Evolutionary conservation across 176 grass and related monocot species (phyloP).

Genomic region (Puya raimondii): DNA sequence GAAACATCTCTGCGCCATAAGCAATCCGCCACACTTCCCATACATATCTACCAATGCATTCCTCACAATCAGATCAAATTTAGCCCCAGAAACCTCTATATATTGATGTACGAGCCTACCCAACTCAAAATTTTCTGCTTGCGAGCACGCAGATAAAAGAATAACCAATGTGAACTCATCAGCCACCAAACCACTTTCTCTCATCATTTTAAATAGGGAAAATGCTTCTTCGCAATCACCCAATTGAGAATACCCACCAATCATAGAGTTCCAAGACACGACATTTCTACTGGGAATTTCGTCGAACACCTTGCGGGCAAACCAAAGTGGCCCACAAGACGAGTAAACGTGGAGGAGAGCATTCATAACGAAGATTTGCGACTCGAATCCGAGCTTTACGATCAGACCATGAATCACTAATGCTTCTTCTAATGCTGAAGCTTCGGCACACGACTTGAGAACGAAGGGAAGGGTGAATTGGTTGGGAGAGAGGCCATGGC

Average conservation of each 20-base stretch:
- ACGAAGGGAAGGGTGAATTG: constrained; percentile 33
- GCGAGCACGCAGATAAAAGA: constrained; percentile 21
- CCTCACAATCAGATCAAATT: constrained; percentile 26
- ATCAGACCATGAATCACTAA: constrained; percentile 10
- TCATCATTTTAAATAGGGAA: constrained; percentile 22
- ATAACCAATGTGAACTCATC: constrained; percentile 31
- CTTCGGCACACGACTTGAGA: constrained; percentile 26
- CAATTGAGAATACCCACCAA: constrained; percentile 10
- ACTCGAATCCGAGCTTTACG: constrained; percentile 26
- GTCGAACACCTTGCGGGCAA: constrained; percentile 23
- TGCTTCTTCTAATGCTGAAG: not conserved
- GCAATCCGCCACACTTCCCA: constrained; percentile 23
- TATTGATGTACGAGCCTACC: constrained; percentile 24
- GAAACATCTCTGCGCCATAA: constrained; percentile 28
- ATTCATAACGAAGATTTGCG: constrained; percentile 29
- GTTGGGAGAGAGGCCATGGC: constrained; percentile 23
- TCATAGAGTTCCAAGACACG: constrained; percentile 45
- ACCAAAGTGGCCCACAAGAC: not conserved
- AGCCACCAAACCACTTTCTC: not conserved
- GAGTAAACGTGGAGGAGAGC: constrained; percentile 20
- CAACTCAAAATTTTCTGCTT: constrained; percentile 19
- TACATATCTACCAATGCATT: constrained; percentile 46
- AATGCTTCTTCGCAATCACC: not conserved
- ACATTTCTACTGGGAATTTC: constrained; percentile 27
- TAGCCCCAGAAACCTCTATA: constrained; percentile 20